Conservation (phyloP, 331 rosid genomes). For the Quercus tomentella region DNA sequence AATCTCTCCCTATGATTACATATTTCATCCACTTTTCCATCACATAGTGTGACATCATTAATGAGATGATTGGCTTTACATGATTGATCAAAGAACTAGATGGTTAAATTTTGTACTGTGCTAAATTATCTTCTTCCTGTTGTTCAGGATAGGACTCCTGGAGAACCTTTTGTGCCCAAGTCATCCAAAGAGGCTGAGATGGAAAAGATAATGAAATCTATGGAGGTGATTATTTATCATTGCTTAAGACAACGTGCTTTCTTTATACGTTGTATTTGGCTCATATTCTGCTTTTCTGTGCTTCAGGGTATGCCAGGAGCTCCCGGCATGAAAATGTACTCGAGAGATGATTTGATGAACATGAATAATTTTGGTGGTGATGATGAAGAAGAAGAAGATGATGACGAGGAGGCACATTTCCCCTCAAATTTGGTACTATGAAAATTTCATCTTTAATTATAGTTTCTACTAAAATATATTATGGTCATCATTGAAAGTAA, state of each 20-base stretch:
- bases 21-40: background rate
- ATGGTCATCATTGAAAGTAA: background rate
- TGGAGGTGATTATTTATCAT: conserved; percentile 61
- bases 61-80: background rate
- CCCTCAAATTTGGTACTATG: conserved; percentile 75
- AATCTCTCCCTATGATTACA: background rate
- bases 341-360: conserved; percentile 87
- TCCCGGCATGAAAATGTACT: conserved; percentile 96
- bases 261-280: conserved; percentile 1
- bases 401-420: conserved; percentile 41
- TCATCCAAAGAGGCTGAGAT: conserved; percentile 92
- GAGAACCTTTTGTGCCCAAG: conserved; percentile 83
- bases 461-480: background rate
- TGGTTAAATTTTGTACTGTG: background rate
- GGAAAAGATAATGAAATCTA: conserved; percentile 89
- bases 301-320: conserved; percentile 99
- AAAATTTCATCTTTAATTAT: conserved; percentile 1
- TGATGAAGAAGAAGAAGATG: conserved; percentile 62
- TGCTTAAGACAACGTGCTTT: background rate
- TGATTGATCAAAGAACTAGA: conserved; percentile 8
- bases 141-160: conserved; percentile 74
- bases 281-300: conserved; percentile 11
- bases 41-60: background rate
- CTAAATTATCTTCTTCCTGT: conserved; percentile 2
- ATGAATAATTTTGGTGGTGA: conserved; percentile 60